Evolutionary conservation across 2,329 filamentous ascomycete genomes (phyloP), one percentile per base, ranked within the genome.

Genomic region (Waltergamsia citrina): DNA sequence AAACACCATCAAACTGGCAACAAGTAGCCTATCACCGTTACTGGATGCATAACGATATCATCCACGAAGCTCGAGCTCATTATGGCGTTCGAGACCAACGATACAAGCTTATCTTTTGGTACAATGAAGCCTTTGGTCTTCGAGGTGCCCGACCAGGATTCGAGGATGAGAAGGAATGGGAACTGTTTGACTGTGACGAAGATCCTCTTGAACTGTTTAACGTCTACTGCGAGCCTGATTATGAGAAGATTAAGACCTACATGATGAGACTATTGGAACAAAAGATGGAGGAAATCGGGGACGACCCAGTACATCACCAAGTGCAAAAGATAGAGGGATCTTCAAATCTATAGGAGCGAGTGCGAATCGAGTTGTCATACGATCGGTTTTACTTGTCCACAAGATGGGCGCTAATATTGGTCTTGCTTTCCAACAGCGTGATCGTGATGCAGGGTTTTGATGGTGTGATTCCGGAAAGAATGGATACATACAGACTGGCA

Each of bases 21-120:
- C 63, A 72, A 38, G 53, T 71, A 0, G 69, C 67, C 0, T 72
- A 71, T 37, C 67, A 74, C 37, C 59, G 67, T 1, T 73, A 72
- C 48, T 72, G 67, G 67, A 72, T 72, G 68, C 63, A 72, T 45
- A 57, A 59, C 16, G 67, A 73, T 36, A 46, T 56, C 1, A 64
- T 67, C 7, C 67, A 73, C 38, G 43, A 68, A 6, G 64, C 63
- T 0, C 62, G 63, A 39, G 67, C 68, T 0, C 69, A 73, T 44
- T 72, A 72, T 35, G 69, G 68, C 2, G 53, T 70, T 6, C 54
- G 69, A 0, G 54, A 72, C 38, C 63, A 66, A 41, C 46, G 65
- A 4, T 71, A 71, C 42, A 73, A 73, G 55, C 42, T 73, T 3
- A 73, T 72, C 14, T 72, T 70, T 46, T 73, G 67, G 68, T 74